Evolutionary conservation across 495 filamentous ascomycete genomes (phyloP), one percentile per base, ranked within the genome.

Genomic region (Penicillium longicatenatum): DNA sequence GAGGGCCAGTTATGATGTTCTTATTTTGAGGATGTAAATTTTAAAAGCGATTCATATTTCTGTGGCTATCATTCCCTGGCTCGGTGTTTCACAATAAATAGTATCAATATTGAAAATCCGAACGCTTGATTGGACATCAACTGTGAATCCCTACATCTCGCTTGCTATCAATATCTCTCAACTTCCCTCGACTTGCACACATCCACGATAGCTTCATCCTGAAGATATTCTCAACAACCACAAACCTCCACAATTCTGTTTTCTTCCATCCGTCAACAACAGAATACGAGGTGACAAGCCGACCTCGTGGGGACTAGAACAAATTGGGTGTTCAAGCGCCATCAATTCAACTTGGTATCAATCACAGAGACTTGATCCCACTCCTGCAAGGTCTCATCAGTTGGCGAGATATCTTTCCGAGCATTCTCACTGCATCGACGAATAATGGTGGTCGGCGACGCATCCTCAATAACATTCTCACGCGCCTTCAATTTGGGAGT

Each of bases 361-460:
- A 14, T 31, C 3, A 53, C 24, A 2, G 59, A 61, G 4, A 45
- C 50, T 11, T 24, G 48, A 39, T 57, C 54, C 59, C 59, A 57
- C 0, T 50, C 59, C 14, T 52, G 59, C 4, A 54, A 44, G 2
- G 22, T 21, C n/a, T n/a, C n/a, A 17, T 57, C 42, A 10, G 16
- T 30, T 14, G 52, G 43, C 31, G 49, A 31, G 2, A 50, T 33
- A 8, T 30, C 10, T 8, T 43, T 20, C 33, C 17, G n/a, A 12
- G 3, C 33, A 14, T 54, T 50, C 2, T 54, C 54, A 49, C 24
- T 48, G 7, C 48, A 6, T 11, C 14, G 49, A 35, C 29, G 43
- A 17, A 21, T 1, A 16, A 17, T 30, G 17, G 48, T 22, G 14
- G 8, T 19, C 6, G 24, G 21, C 16, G 45, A 48, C 6, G 9